A percentile compares a stretch with the other conserved stretches of the same genome.
Conservation (phyloP, 441 rosid species). For the Populus tomentosa region DNA sequence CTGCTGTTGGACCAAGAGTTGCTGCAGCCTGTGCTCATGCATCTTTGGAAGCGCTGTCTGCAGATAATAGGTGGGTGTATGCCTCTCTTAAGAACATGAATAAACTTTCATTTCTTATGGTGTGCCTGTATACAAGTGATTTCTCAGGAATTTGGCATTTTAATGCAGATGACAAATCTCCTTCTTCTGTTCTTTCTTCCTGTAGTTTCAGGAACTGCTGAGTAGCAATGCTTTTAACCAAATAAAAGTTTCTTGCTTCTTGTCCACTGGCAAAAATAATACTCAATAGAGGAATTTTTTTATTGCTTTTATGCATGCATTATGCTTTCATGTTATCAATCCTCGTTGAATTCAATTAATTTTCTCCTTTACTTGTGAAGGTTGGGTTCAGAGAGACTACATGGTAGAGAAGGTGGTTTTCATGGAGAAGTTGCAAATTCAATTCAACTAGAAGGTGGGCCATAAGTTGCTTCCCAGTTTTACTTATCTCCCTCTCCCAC, state of each 20-base stretch:
- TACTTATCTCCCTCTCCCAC: not conserved
- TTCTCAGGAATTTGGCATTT: not conserved
- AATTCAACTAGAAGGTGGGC: constrained; percentile 51
- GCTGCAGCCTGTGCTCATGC: constrained; percentile 98
- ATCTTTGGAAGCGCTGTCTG: constrained; percentile 69
- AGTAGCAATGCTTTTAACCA: not conserved
- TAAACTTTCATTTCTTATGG: not conserved
- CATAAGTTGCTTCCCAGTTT: not conserved
- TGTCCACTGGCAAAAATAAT: not conserved
- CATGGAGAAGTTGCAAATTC: constrained; percentile 47
- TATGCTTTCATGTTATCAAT: not conserved
- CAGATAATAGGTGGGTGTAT: constrained; percentile 57
- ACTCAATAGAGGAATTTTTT: not conserved
- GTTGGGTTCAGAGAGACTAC: constrained; percentile 48
- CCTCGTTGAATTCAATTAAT: constrained; percentile 6
- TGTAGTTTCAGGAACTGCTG: not conserved
- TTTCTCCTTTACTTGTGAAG: constrained; percentile 34
- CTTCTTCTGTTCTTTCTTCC: not conserved
- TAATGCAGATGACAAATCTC: not conserved
- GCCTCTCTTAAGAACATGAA: not conserved
- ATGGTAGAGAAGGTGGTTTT: constrained; percentile 42
- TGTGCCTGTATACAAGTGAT: not conserved
- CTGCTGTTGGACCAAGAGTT: constrained; percentile 95
- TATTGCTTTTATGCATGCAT: not conserved
- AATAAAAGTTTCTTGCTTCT: not conserved